These are phyloP conservation scores for Gossypium sturtianum DNA, from an alignment of 345 rosid genomes.

Conservation along the genomic window DNA sequence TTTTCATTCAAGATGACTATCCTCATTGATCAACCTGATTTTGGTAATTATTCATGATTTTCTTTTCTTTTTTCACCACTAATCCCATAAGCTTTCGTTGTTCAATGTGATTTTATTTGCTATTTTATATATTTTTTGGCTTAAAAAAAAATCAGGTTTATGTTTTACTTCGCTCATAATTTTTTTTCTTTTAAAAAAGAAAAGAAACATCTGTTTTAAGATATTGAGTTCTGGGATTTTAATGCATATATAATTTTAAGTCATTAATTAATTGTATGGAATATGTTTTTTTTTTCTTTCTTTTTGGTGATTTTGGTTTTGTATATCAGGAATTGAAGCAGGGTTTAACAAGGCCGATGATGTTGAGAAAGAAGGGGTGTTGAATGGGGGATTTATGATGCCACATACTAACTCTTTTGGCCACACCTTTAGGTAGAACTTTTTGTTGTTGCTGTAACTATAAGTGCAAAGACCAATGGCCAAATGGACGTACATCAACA, in stretches of 20 bases:
- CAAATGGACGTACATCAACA: not conserved
- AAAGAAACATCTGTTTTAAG: not conserved
- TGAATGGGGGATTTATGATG: conserved; percentile 50
- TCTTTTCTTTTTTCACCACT: not conserved
- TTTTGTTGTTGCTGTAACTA: too few species aligned
- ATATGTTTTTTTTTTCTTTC: too few species aligned
- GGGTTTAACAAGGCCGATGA: conserved; percentile 32
- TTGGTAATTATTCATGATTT: conserved; percentile 30
- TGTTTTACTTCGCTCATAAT: not conserved
- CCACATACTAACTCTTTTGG: conserved; percentile 76
- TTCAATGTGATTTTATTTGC: too few species aligned
- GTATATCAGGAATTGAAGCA: conserved; percentile 10
- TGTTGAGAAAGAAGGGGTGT: conserved; percentile 37
- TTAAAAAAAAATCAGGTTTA: too few species aligned
- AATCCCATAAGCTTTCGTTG: not conserved
- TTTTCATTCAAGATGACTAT: conserved; percentile 38
- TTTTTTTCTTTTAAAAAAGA: not conserved
- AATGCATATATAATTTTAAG: too few species aligned
- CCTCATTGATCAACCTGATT: conserved; percentile 34
- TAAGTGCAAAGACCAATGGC: not conserved
- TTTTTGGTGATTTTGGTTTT: not conserved
- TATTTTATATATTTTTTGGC: not conserved
- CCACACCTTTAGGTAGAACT: conserved; percentile 60
- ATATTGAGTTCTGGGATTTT: not conserved
- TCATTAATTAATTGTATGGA: not conserved